Evolutionary conservation across 2,329 filamentous ascomycete genomes (phyloP).

Genomic region (Juglanconis sp.): DNA sequence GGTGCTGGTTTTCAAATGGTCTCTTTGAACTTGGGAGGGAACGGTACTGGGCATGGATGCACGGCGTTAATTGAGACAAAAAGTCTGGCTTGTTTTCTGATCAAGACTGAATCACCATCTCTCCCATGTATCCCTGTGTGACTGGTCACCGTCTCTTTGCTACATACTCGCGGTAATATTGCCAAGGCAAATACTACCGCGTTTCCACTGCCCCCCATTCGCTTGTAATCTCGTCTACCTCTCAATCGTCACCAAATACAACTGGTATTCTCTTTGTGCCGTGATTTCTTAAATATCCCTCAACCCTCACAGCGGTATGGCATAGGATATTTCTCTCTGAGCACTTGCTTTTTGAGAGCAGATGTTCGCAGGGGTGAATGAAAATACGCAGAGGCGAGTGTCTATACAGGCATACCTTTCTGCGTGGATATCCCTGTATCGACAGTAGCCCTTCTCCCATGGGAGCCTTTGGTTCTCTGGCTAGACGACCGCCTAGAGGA

Average conservation of each 20-base stretch:
- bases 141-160: slow-evolving; percentile 15
- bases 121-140: slow-evolving; percentile 14
- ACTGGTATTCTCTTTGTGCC: slow-evolving; percentile 5
- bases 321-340: neutral
- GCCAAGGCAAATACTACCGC: slow-evolving; percentile 12
- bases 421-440: no score
- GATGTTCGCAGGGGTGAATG: no score
- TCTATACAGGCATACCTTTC: no score
- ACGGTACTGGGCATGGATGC: slow-evolving; percentile 27
- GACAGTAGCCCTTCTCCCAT: no score
- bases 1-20: slow-evolving; percentile 24
- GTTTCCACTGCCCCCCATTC: slow-evolving; percentile 6
- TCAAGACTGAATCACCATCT: slow-evolving; percentile 15
- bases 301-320: neutral
- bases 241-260: neutral
- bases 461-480: no score
- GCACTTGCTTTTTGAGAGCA: no score
- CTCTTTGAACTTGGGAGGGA: slow-evolving; percentile 25
- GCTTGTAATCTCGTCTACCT: slow-evolving; percentile 3
- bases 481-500: no score
- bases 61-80: slow-evolving; percentile 32
- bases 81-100: slow-evolving; percentile 19
- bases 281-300: neutral
- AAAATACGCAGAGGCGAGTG: no score
- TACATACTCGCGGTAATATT: slow-evolving; percentile 7